Conservation (phyloP, 805 yeast genomes). For the Starmerella geochares region DNA sequence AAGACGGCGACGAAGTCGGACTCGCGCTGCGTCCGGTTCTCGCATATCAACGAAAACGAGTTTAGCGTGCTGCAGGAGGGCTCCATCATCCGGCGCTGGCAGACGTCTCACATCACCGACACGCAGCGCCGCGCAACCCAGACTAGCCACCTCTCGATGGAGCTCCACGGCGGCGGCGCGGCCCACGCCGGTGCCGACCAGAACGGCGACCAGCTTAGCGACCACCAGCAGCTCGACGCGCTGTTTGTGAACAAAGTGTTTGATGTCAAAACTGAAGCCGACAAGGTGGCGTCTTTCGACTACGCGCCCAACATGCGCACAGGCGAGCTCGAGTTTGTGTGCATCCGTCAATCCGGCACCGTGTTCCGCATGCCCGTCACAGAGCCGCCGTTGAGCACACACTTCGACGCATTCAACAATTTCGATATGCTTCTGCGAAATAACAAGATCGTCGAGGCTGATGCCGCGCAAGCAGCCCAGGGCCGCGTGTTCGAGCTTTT, state of each 20-base stretch:
- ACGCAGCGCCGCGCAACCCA: not conserved
- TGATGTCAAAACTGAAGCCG: slow-evolving; percentile 65
- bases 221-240: slow-evolving; percentile 31
- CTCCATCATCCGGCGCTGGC: slow-evolving; percentile 69
- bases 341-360: slow-evolving; percentile 86
- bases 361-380: slow-evolving; percentile 67
- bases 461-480: not conserved
- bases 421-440: slow-evolving; percentile 21
- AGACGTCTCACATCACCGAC: slow-evolving; percentile 32
- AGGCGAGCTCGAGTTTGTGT: slow-evolving; percentile 55
- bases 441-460: slow-evolving; percentile 5
- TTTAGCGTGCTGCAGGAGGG: slow-evolving; percentile 74
- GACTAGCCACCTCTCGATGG: slow-evolving; percentile 1
- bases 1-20: slow-evolving; percentile 18
- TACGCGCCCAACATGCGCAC: slow-evolving; percentile 50
- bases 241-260: slow-evolving; percentile 66
- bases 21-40: slow-evolving; percentile 30
- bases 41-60: slow-evolving; percentile 56
- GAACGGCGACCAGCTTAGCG: not conserved
- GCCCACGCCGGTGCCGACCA: not conserved
- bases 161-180: not conserved
- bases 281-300: slow-evolving; percentile 76
- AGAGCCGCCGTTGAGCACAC: slow-evolving; percentile 53
- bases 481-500: not conserved
- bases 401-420: slow-evolving; percentile 49